Evolutionary conservation across 805 yeast genomes (phyloP).

Genomic region (Cyberlindnera petersonii): DNA sequence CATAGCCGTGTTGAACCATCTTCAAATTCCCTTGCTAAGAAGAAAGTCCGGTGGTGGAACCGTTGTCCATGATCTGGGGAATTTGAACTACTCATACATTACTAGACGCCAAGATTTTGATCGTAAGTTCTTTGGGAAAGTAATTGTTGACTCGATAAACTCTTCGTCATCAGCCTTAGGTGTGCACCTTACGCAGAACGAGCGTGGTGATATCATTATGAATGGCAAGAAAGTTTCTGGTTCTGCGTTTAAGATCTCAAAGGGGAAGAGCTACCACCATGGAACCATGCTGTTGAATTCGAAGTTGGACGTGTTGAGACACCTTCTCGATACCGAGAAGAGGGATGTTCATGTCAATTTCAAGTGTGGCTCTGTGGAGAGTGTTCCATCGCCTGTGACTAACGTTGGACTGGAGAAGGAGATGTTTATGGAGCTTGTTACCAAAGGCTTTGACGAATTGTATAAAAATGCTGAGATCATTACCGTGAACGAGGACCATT

Average conservation of each 20-base stretch:
- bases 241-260: conserved; percentile 83
- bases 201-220: conserved; percentile 75
- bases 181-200: conserved; percentile 47
- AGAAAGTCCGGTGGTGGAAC: conserved; percentile 94
- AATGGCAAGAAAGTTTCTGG: conserved; percentile 71
- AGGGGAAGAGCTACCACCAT: conserved; percentile 85
- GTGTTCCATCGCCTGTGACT: conserved; percentile 76
- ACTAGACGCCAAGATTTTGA: conserved; percentile 63
- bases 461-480: conserved; percentile 25
- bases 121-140: conserved; percentile 34
- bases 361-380: conserved; percentile 50
- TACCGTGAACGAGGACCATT: conserved; percentile 28
- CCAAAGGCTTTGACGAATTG: conserved; percentile 30
- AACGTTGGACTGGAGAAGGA: conserved; percentile 50
- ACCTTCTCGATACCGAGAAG: conserved; percentile 46
- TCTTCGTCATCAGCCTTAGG: conserved; percentile 3
- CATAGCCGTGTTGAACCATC: conserved; percentile 45
- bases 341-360: conserved; percentile 40
- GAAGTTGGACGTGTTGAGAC: conserved; percentile 52
- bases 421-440: conserved; percentile 39
- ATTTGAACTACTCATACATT: conserved; percentile 80
- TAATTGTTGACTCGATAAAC: conserved; percentile 38
- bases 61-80: conserved; percentile 90
- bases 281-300: conserved; percentile 88
- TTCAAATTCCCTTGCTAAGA: conserved; percentile 64